Percentiles rank a stretch among this genome's conserved stretches.
Evolutionary conservation across 257 asterid species (phyloP).

Genomic region (Nicotiana tomentosiformis): DNA sequence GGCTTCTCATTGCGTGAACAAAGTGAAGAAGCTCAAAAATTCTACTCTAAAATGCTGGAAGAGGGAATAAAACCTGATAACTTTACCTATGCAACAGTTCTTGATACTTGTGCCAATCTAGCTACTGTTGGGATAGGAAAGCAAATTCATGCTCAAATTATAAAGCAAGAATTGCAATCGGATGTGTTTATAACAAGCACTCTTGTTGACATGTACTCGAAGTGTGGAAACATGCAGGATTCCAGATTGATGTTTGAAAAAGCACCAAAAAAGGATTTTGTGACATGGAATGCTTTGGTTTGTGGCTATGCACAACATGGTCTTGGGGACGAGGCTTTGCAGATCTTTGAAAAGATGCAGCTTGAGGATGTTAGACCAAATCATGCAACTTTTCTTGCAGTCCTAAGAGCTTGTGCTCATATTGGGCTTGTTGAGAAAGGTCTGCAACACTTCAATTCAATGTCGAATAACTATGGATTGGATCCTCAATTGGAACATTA

Average conservation of each 20-base stretch:
- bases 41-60: conserved; percentile 59
- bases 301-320: conserved; percentile 87
- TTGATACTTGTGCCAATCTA: conserved; percentile 78
- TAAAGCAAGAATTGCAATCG: conserved; percentile 70
- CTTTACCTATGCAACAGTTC: conserved; percentile 85
- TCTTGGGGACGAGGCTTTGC: conserved; percentile 57
- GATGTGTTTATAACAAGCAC: conserved; percentile 79
- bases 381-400: conserved; percentile 82
- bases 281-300: conserved; percentile 86
- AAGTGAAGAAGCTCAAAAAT: conserved; percentile 71
- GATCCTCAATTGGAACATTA: conserved; percentile 79
- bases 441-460: conserved; percentile 47
- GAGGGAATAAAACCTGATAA: conserved; percentile 64
- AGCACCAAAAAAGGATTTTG: conserved; percentile 58
- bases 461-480: conserved; percentile 47
- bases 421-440: conserved; percentile 68
- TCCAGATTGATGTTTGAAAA: conserved; percentile 62
- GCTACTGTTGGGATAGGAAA: conserved; percentile 81
- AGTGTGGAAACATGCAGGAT: conserved; percentile 78
- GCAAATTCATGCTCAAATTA: conserved; percentile 86
- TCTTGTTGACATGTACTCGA: conserved; percentile 92
- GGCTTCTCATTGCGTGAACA: conserved; percentile 66
- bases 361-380: conserved; percentile 48
- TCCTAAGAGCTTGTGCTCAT: conserved; percentile 89
- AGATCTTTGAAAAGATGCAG: conserved; percentile 54